Conservation (phyloP, 2,329 filamentous ascomycete species). For the Diaporthe capsici region DNA sequence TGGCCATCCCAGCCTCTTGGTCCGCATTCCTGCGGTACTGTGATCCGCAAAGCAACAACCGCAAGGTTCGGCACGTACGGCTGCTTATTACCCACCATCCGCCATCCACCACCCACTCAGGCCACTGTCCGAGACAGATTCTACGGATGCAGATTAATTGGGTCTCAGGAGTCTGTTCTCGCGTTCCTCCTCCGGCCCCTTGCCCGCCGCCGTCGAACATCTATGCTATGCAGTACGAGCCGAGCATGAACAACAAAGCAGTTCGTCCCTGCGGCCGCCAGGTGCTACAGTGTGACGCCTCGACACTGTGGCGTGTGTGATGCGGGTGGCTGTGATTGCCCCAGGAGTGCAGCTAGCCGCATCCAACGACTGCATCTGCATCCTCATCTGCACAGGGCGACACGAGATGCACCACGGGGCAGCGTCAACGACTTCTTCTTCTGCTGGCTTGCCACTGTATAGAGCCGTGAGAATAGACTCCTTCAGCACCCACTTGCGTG, state of each 20-base stretch:
- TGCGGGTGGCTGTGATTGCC: constrained; percentile 29
- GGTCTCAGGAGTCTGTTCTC: constrained; percentile 30
- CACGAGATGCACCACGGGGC: constrained; percentile 17
- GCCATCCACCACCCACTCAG: constrained; percentile 2
- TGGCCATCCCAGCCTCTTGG: constrained; percentile 23
- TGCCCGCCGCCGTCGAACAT: constrained; percentile 13
- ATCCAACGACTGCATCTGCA: constrained; percentile 17
- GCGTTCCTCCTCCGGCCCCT: constrained; percentile 25
- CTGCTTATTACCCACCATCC: constrained; percentile 13
- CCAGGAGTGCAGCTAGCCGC: constrained; percentile 26
- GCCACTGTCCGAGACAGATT: constrained; percentile 26
- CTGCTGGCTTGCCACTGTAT: constrained; percentile 16
- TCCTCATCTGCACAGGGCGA: constrained; percentile 14
- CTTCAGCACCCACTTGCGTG: background rate
- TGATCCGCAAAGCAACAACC: background rate
- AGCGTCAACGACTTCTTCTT: background rate
- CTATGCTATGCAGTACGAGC: constrained; percentile 29
- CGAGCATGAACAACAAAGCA: background rate
- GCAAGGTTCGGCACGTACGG: constrained; percentile 25
- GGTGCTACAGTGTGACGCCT: constrained; percentile 25
- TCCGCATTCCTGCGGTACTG: constrained; percentile 15
- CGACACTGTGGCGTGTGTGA: constrained; percentile 21
- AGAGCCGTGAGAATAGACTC: background rate
- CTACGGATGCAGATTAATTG: constrained; percentile 26
- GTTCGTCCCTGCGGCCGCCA: background rate